Evolutionary conservation across 805 yeast genomes (phyloP).

Genomic region (Wickerhamomyces hampshirensis): DNA sequence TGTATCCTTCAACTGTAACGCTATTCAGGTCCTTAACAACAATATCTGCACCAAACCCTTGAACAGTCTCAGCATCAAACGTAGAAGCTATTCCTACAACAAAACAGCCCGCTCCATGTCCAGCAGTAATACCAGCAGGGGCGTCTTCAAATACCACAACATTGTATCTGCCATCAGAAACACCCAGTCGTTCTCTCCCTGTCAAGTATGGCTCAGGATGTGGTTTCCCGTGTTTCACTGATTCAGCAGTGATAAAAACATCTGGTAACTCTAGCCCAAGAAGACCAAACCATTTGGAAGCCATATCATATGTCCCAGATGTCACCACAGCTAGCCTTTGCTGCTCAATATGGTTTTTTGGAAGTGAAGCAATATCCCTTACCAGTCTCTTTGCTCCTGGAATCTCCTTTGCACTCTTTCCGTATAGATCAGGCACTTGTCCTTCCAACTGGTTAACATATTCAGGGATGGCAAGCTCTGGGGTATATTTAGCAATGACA

Average conservation of each 20-base stretch:
- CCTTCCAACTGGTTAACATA: constrained; percentile 66
- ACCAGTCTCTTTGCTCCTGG: constrained; percentile 70
- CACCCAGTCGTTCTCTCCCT: constrained; percentile 42
- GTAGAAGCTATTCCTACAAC: constrained; percentile 83
- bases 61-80: constrained; percentile 59
- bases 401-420: constrained; percentile 66
- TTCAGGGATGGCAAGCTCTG: constrained; percentile 61
- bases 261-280: constrained; percentile 59
- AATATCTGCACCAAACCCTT: constrained; percentile 71
- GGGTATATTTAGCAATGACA: constrained; percentile 65
- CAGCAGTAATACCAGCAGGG: constrained; percentile 82
- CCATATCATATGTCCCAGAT: constrained; percentile 74
- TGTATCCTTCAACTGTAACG: constrained; percentile 54
- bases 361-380: constrained; percentile 30
- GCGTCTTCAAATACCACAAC: constrained; percentile 83
- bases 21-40: constrained; percentile 67
- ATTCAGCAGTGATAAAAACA: constrained; percentile 76
- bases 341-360: constrained; percentile 35
- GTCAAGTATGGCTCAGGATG: constrained; percentile 76
- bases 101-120: constrained; percentile 77
- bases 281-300: constrained; percentile 71
- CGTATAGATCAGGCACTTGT: constrained; percentile 65
- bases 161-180: constrained; percentile 28
- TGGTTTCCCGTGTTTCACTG: constrained; percentile 78
- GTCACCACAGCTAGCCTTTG: constrained; percentile 81